Base-by-base conservation (phyloP, 2,329 filamentous ascomycete genomes). In the Sclerotinia spermophila region DNA sequence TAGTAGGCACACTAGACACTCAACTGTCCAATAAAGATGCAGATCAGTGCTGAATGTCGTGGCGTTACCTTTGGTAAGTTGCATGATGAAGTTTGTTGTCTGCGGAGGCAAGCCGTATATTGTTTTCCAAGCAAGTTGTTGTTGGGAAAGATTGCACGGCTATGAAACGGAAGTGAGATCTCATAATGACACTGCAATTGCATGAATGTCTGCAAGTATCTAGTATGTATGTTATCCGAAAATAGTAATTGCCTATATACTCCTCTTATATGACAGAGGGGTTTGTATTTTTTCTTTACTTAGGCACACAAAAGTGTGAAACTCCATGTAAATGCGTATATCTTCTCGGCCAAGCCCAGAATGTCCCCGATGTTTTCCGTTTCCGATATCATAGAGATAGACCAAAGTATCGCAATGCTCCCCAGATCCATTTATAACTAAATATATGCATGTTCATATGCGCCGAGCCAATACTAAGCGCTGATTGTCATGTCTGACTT, bases 241-340 rank as follows among this genome's bases (percentile, higher is more conserved):
- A 64, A 38, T 38, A 51, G 30, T 27, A 38, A 48, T 21, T 24
- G 24, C 44, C 45, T 51, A 13, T 38, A 30, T 21, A n/a, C 33
- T 27, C 44, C 27, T 30, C 38, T 33, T 38, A 51, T 38, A 5
- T 51, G 33, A 65, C 24, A 24, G 61, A n/a, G 60, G 15, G 7
- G 8, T 38, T 27, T 38, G 24, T 51, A 38, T 38, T 38, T 51
- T 13, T 65, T 27, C 30, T 65, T 53, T 8, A 53, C 33, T 15
- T 65, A 40, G 21, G 44, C 27, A 61, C 19, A 33, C 38, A 38
- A 65, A 13, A 40, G 44, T 33, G 24, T 65, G 17, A 56, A 44
- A 56, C 56, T 69, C 58, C 59, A 55, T 42, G 59, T 65, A 65
- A 69, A 69, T 69, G 67, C 68, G 24, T 59, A 38, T 33, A 33